Percentiles rank a stretch among this genome's conserved stretches.
phyloP scores from a whole-genome alignment of 2,329 filamentous ascomycete species.

The Exophiala xenobiotica region DNA sequence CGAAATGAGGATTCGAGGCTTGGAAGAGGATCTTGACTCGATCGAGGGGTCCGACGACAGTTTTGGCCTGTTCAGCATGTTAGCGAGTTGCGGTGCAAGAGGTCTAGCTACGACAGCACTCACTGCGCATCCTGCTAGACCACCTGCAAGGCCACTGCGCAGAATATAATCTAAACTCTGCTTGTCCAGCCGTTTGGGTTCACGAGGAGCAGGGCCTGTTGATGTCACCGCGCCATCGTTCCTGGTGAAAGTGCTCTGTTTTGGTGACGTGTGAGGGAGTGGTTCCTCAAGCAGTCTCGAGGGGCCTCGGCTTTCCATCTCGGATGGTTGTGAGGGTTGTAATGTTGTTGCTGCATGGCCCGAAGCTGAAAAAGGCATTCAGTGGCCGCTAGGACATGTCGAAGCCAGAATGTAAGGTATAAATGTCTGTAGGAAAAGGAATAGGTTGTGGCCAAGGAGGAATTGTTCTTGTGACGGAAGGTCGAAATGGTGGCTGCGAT shows the following conservation, averaged over 20 bases:
- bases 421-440: too few relatives aligned
- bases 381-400: slow-evolving; percentile 28
- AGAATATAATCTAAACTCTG: slow-evolving; percentile 80
- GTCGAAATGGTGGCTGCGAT: too few relatives aligned
- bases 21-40: slow-evolving; percentile 99
- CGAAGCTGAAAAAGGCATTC: slow-evolving; percentile 57
- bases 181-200: slow-evolving; percentile 57
- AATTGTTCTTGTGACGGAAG: too few relatives aligned
- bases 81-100: too few relatives aligned
- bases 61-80: too few relatives aligned
- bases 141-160: slow-evolving; percentile 81
- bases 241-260: slow-evolving; percentile 49
- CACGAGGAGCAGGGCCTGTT: slow-evolving; percentile 33
- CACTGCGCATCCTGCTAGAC: slow-evolving; percentile 88
- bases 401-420: too few relatives aligned
- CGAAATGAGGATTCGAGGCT: slow-evolving; percentile 87
- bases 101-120: slow-evolving; percentile 41
- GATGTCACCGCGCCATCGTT: slow-evolving; percentile 54
- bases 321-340: slow-evolving; percentile 39
- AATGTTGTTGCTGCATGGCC: slow-evolving; percentile 50
- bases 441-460: too few relatives aligned
- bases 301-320: slow-evolving; percentile 50
- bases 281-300: slow-evolving; percentile 34
- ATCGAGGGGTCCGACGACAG: slow-evolving; percentile 90
- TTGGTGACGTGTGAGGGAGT: slow-evolving; percentile 15